These are phyloP conservation scores for Hymenoscyphus albidus DNA, from an alignment of 2,329 filamentous ascomycete genomes.

Conservation along the genomic window DNA sequence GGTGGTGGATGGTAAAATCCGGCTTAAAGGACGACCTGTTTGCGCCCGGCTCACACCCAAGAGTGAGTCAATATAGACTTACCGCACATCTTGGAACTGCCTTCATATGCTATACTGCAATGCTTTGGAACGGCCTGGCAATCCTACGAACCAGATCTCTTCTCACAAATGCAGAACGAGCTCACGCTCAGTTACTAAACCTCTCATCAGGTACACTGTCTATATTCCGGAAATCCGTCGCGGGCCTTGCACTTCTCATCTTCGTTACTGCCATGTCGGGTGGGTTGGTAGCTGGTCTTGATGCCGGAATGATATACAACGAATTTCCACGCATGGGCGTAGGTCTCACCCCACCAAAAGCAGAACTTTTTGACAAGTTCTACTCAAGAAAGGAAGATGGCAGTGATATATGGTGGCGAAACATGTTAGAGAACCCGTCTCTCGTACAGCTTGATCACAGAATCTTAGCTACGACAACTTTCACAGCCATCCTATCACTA, in stretches of 20 bases:
- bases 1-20: slow-evolving; percentile 99
- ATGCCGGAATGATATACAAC: slow-evolving; percentile 97
- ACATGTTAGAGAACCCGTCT: slow-evolving; percentile 94
- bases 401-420: slow-evolving; percentile 91
- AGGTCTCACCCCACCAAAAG: slow-evolving; percentile 73
- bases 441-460: slow-evolving; percentile 95
- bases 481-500: slow-evolving; percentile 72
- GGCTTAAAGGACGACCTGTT: slow-evolving; percentile 95
- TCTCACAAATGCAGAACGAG: slow-evolving; percentile 61
- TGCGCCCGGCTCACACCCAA: slow-evolving; percentile 80
- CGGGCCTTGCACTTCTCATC: slow-evolving; percentile 68
- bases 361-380: slow-evolving; percentile 80
- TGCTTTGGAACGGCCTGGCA: slow-evolving; percentile 84
- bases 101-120: slow-evolving; percentile 89
- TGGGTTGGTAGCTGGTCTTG: slow-evolving; percentile 87
- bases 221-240: slow-evolving; percentile 69
- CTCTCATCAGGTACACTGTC: slow-evolving; percentile 66
- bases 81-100: slow-evolving; percentile 86
- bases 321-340: slow-evolving; percentile 95
- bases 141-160: slow-evolving; percentile 76
- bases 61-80: slow-evolving; percentile 91
- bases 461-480: slow-evolving; percentile 84
- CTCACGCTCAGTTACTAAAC: slow-evolving; percentile 55
- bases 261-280: slow-evolving; percentile 93
- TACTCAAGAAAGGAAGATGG: slow-evolving; percentile 76